Base-by-base conservation (phyloP, 164 flowering plant species). In the Umbilicus rupestris region DNA sequence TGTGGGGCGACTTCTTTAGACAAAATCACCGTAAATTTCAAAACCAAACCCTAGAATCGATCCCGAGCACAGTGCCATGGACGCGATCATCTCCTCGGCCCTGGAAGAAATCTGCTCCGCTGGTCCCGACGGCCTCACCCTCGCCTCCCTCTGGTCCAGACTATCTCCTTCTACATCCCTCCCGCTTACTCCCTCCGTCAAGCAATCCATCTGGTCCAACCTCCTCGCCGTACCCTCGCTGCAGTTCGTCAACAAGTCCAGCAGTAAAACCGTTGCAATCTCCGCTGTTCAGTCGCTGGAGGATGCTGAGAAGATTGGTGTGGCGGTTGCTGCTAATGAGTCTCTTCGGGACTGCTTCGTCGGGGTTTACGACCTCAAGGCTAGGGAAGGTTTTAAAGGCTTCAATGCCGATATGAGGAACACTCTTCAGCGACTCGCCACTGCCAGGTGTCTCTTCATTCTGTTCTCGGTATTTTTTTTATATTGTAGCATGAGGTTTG, bases 21-120 rank as follows among this genome's bases (percentile, higher is more conserved):
- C 37, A 35, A 44, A 44, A 44, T 12, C 16, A 3, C 19, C 19
- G 1, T 44, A 15, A 44, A 15, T 15, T 44, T 30, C 39, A 39
- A 62, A 5, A 17, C 24, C 44, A 37, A 20, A 62, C 64, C 42
- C 64, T 37, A 2, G 20, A 19, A 52, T 55, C 30, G 33, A 55
- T 20, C 9, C 55, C 7, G 26, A 6, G 15, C 58, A 52, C 24
- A 29, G 14, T 49, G 9, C 11, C 4, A 92, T 89, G 98, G 97
- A 94, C 71, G 39, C 92, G 19, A 74, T 86, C 46, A 68, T 84
- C 44, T 73, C 81, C 60, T 69, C 86, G 5, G 97, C 92, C 1
- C 71, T 92, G 12, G 91, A 85, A 67, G 97, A 89, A 70, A 80
- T 90, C 46, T 95, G 97, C 74, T 69, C 77, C 8, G 73, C 72